Evolutionary conservation across 345 rosid species (phyloP), one percentile per base, ranked within the genome.

Genomic region (Eucalyptus curtisii): DNA sequence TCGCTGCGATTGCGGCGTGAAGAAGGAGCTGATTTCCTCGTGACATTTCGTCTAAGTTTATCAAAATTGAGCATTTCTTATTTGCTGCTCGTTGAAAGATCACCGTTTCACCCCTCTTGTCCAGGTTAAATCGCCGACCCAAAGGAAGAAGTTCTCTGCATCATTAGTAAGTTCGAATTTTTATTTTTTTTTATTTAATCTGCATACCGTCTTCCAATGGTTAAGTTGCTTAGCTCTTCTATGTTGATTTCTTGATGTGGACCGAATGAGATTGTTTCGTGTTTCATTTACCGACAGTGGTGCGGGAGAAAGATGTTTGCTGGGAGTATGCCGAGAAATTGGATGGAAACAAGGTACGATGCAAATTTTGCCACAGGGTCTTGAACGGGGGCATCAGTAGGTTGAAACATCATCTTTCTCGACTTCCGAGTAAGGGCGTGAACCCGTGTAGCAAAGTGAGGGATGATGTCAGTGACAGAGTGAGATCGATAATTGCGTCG

Each of bases 301-400:
- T 97, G 86, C 95, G 99, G 88, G 99, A 97, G 89, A 97, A 93
- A 91, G 99, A 97, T 90, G 91, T 93, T 71, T 97, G 99, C 86
- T 97, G 99, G 99, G 99, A 97, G 89, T 97, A 93, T 90, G 99
- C 98, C 5, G 99, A 97, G 91, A 97, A 95, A 88, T 88, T 97
- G 30, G 99, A 97, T 88, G 98, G 99, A 33, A 97, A 97, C 90
- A 97, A 96, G 92, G 99, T 97, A 82, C 91, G 92, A 85, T 97
- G 99, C 90, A 96, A 94, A 90, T 96, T 97, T 86, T 97, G 99
- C 91, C 88, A 79, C 8, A 89, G 99, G 88, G 88, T 97, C 89
- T 87, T 97, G 89, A 96, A 96, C 89, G 99, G 99, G 53, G 99
- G 99, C 49, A 97, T 97, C 81, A 97, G 99, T 90, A 93, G 99